Evolutionary conservation across 2,329 filamentous ascomycete species (phyloP).

Genomic region (Cercospora janseana): DNA sequence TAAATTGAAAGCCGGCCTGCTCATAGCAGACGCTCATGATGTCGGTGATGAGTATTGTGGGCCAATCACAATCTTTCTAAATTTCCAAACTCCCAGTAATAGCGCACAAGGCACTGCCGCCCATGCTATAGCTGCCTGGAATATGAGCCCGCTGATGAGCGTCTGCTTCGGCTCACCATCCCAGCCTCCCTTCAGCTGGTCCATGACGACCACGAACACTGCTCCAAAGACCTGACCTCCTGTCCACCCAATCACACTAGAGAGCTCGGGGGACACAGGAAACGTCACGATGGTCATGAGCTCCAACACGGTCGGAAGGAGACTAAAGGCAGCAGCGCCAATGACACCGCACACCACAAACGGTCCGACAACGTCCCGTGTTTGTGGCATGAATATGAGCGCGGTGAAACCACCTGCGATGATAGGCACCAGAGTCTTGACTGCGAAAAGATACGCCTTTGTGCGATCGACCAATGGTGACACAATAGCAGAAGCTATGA

Average conservation of each 20-base stretch:
- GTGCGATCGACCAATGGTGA: slow-evolving; percentile 82
- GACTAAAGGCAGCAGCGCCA: slow-evolving; percentile 73
- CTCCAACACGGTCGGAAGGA: slow-evolving; percentile 83
- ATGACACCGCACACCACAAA: slow-evolving; percentile 74
- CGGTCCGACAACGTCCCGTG: slow-evolving; percentile 61
- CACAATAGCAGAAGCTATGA: slow-evolving; percentile 71
- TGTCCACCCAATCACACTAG: slow-evolving; percentile 78
- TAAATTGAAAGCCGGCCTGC: too few relatives aligned
- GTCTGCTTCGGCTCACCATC: slow-evolving; percentile 47
- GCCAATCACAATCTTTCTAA: slow-evolving; percentile 34
- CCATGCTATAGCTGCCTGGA: slow-evolving; percentile 70
- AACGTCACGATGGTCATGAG: slow-evolving; percentile 84
- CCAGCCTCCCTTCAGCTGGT: slow-evolving; percentile 61
- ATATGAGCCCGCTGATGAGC: slow-evolving; percentile 74
- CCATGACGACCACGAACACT: slow-evolving; percentile 78
- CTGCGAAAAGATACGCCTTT: slow-evolving; percentile 71
- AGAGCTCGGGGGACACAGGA: slow-evolving; percentile 81
- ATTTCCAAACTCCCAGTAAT: slow-evolving; percentile 23
- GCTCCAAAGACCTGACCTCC: slow-evolving; percentile 83
- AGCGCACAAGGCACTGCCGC: slow-evolving; percentile 55
- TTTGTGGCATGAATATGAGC: slow-evolving; percentile 76
- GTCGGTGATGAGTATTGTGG: too few relatives aligned
- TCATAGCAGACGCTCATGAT: too few relatives aligned
- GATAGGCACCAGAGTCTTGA: slow-evolving; percentile 73
- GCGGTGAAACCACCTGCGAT: slow-evolving; percentile 66